Evolutionary conservation across 106 monocot species (phyloP), one percentile per base, ranked within the genome.

Genomic region (Platanthera zijinensis): DNA sequence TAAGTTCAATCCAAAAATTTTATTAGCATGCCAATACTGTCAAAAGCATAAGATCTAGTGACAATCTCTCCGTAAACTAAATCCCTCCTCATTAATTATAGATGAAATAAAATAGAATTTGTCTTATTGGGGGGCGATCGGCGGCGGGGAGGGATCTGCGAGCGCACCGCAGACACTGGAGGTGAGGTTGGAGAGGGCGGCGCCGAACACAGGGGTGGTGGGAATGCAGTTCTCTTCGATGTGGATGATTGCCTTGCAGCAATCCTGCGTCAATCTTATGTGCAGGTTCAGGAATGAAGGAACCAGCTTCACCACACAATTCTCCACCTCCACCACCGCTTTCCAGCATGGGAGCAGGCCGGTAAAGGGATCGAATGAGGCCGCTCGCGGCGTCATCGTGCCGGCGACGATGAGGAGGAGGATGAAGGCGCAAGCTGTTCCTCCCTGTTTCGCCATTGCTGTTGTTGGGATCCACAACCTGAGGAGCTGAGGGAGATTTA

Each of bases 251-350:
- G 64, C 64, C 7, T 30, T 66, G 64, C 64, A 66, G 30, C 64
- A 66, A 5, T 66, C 64, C 10, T 66, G 64, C 5, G 8, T 30
- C 28, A 66, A 30, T 10, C 30, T 66, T 30, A 66, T 30, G 64
- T 66, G 25, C 4, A 66, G 8, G 30, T 10, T 66, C 10, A 66
- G 64, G 64, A 66, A 30, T 21, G 64, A 30, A 66, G 64, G 64
- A n/a, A 66, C 30, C 8, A 66, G 64, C 64, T 66, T 66, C 7
- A 66, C 64, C 28, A 66, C 64, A 66, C 64, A 66, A 10, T 66
- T 7, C 30, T 66, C 64, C n/a, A 66, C 64, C 64, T 66, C 64
- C 3, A 30, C 11, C 28, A 66, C n/a, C 5, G 64, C 64, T 30
- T 66, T 66, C 28, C 22, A 22, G 10, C 64, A 66, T 10, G 11